Conservation (phyloP, 352 stramenopile species). For the Globisporangium nunn region DNA sequence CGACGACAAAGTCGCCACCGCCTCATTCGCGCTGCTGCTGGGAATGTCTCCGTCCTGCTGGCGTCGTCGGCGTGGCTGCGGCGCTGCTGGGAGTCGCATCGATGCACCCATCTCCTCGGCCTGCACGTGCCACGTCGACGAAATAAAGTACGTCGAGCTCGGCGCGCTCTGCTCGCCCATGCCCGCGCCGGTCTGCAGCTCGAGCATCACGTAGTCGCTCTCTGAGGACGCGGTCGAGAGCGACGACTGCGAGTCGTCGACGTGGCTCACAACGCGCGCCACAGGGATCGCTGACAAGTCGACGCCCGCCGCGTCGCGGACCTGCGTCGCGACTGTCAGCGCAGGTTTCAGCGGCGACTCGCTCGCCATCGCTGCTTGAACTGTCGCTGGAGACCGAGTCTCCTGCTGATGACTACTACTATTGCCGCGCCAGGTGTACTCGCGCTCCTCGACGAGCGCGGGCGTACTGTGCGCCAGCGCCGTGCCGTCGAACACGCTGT, state of each 20-base stretch:
- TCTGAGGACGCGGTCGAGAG: constrained; percentile 12
- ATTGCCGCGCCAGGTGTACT: constrained; percentile 31
- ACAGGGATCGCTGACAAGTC: constrained; percentile 36
- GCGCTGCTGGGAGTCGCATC: constrained; percentile 28
- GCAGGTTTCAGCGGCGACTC: neutral
- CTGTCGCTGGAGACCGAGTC: neutral
- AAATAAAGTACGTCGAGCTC: constrained; percentile 78
- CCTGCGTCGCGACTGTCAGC: constrained; percentile 22
- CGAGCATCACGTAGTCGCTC: constrained; percentile 79
- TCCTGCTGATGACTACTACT: neutral
- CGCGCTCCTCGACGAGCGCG: constrained; percentile 38
- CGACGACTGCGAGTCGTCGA: constrained; percentile 7
- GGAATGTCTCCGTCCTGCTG: constrained; percentile 3
- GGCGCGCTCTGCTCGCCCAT: constrained; percentile 23
- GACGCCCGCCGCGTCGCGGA: constrained; percentile 13
- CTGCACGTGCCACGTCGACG: constrained; percentile 69
- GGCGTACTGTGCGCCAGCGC: constrained; percentile 34
- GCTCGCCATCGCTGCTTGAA: neutral
- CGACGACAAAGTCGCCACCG: too few species aligned
- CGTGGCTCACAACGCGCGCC: constrained; percentile 39
- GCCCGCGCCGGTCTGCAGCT: constrained; percentile 60
- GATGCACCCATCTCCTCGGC: constrained; percentile 73
- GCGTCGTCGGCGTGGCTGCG: constrained; percentile 2
- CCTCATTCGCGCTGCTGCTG: neutral
- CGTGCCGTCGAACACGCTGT: constrained; percentile 20